These are phyloP conservation scores for Marchantia polymorpha DNA, from an alignment of 225 moss, liverwort and hornwort genomes.

Conservation along the genomic window DNA sequence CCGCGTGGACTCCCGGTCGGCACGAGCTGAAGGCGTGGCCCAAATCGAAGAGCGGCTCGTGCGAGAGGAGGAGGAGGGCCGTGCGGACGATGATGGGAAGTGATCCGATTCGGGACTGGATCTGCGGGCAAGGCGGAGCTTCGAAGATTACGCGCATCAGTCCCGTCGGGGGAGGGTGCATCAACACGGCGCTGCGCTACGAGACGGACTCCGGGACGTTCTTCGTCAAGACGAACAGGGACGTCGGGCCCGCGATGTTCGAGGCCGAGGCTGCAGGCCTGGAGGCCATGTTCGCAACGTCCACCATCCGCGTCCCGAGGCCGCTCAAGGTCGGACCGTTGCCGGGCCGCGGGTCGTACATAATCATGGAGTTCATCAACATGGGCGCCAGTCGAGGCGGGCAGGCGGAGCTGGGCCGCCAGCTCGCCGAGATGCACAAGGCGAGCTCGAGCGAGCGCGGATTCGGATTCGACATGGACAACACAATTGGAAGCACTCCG, in stretches of 20 bases:
- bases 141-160: conserved; percentile 67
- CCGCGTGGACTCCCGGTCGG: background rate
- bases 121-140: conserved; percentile 70
- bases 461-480: conserved; percentile 84
- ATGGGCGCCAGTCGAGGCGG: conserved; percentile 64
- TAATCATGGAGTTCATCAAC: conserved; percentile 81
- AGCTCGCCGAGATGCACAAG: conserved; percentile 85
- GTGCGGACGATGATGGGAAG: conserved; percentile 24
- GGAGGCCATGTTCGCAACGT: conserved; percentile 75
- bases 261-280: conserved; percentile 95
- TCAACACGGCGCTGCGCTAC: conserved; percentile 77
- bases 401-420: conserved; percentile 84
- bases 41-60: background rate
- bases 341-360: conserved; percentile 77
- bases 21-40: background rate
- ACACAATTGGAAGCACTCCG: conserved; percentile 92
- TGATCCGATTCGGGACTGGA: conserved; percentile 82
- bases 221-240: conserved; percentile 84
- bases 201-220: conserved; percentile 76
- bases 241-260: conserved; percentile 82
- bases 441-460: conserved; percentile 63
- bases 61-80: too few species aligned
- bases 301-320: conserved; percentile 83
- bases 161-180: conserved; percentile 86
- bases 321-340: conserved; percentile 61